Conservation (phyloP, 2,329 filamentous ascomycete species). For the Cordyceps pruinosa region DNA sequence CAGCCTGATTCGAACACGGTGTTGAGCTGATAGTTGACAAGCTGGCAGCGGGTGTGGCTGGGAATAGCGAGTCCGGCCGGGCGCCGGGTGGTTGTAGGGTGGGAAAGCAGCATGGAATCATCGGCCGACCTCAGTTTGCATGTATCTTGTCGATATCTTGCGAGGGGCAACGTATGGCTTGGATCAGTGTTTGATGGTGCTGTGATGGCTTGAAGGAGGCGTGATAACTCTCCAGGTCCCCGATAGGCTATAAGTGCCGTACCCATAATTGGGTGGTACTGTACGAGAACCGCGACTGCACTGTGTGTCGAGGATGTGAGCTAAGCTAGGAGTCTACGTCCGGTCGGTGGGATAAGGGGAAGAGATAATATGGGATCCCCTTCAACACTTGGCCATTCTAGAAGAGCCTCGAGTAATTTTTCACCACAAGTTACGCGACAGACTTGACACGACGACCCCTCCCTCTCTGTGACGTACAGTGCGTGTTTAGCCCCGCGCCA, state of each 20-base stretch:
- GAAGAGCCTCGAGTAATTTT: too few relatives aligned
- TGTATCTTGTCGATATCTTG: not conserved
- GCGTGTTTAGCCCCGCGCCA: not conserved
- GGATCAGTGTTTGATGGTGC: not conserved
- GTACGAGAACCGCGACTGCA: not conserved
- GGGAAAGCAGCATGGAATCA: not conserved
- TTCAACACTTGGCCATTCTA: too few relatives aligned
- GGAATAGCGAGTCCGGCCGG: too few relatives aligned
- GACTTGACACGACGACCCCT: too few relatives aligned
- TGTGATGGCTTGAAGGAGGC: not conserved
- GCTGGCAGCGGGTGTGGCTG: too few relatives aligned
- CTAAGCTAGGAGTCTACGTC: too few relatives aligned
- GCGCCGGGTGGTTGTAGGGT: not conserved
- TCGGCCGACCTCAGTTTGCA: not conserved
- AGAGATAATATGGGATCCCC: too few relatives aligned
- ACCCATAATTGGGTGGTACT: conserved; percentile 1
- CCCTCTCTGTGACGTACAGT: too few relatives aligned
- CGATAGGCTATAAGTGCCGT: not conserved
- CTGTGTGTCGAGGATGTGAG: too few relatives aligned
- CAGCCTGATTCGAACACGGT: not conserved
- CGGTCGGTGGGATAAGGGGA: not conserved
- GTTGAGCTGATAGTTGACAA: not conserved
- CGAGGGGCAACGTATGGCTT: too few relatives aligned
- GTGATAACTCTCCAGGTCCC: conserved; percentile 5
- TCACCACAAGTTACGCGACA: too few relatives aligned